Evolutionary conservation across 2,329 filamentous ascomycete species (phyloP).

Genomic region (Canariomyces notabilis): DNA sequence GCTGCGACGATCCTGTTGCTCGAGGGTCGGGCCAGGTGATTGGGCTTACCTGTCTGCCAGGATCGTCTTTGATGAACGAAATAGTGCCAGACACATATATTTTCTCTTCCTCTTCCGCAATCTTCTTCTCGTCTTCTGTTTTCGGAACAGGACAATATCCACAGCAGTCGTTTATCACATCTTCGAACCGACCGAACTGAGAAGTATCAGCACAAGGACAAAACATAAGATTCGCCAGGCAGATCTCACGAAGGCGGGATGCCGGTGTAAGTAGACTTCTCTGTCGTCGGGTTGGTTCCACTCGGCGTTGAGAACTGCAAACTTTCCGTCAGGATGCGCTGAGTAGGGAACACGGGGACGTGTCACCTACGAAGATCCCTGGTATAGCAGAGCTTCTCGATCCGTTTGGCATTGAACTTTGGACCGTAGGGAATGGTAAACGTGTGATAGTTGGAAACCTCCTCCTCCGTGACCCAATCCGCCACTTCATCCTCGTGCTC

Average conservation of each 20-base stretch:
- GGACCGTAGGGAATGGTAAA: slow-evolving; percentile 66
- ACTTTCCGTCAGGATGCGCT: too few species aligned
- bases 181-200: slow-evolving; percentile 63
- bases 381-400: slow-evolving; percentile 77
- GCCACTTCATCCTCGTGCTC: slow-evolving; percentile 73
- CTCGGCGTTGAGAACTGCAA: slow-evolving; percentile 67
- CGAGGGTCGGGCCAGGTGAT: not conserved
- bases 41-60: slow-evolving; percentile 58
- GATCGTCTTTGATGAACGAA: slow-evolving; percentile 72
- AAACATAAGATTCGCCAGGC: not conserved
- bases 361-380: slow-evolving; percentile 64
- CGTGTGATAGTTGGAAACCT: slow-evolving; percentile 74
- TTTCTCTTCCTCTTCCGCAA: slow-evolving; percentile 67
- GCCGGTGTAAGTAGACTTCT: slow-evolving; percentile 73
- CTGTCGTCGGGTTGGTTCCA: slow-evolving; percentile 77
- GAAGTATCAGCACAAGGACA: not conserved
- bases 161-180: slow-evolving; percentile 77
- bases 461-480: slow-evolving; percentile 74
- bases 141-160: slow-evolving; percentile 66
- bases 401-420: slow-evolving; percentile 60
- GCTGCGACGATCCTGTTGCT: too few species aligned
- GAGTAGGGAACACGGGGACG: too few species aligned
- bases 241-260: slow-evolving; percentile 61
- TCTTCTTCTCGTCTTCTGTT: slow-evolving; percentile 66
- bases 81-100: slow-evolving; percentile 71